Evolutionary conservation across 2,329 filamentous ascomycete species (phyloP).

Genomic region (Penicillium sp.): DNA sequence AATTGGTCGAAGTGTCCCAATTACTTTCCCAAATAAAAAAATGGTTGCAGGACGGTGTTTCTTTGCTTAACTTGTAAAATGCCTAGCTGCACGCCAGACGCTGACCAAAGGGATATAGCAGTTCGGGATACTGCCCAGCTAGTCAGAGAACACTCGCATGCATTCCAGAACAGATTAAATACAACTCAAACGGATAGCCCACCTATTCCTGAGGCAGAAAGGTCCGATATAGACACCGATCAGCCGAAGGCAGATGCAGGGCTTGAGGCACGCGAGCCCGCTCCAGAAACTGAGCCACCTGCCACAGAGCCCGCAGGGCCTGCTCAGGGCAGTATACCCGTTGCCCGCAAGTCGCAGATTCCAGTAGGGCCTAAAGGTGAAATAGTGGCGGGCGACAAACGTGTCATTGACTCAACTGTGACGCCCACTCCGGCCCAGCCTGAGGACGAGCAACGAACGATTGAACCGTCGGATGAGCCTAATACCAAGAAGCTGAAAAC

Average conservation of each 20-base stretch:
- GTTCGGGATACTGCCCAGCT: conserved; percentile 6
- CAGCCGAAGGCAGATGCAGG: background rate
- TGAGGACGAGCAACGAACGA: conserved; percentile 10
- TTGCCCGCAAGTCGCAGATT: conserved; percentile 6
- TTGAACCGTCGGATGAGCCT: conserved; percentile 16
- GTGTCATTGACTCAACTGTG: conserved; percentile 12
- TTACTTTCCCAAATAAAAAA: background rate
- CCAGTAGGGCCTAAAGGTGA: conserved; percentile 9
- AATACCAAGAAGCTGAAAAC: conserved; percentile 32
- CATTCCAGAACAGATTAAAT: conserved; percentile 11
- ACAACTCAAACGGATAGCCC: conserved; percentile 13
- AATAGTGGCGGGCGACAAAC: conserved; percentile 14
- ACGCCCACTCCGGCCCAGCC: background rate
- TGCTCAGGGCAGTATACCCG: conserved; percentile 2
- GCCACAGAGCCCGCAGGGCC: conserved; percentile 3
- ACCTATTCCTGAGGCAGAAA: background rate
- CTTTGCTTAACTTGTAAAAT: background rate
- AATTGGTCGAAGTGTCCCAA: conserved; percentile 1
- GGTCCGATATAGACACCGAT: background rate
- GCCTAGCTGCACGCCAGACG: background rate
- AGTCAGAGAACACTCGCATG: conserved; percentile 10
- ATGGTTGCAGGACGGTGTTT: background rate
- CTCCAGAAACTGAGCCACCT: conserved; percentile 8
- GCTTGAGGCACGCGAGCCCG: conserved; percentile 3
- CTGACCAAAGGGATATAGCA: conserved; percentile 17